Conservation (phyloP, 345 rosid species). For the Sonneratia alba region DNA sequence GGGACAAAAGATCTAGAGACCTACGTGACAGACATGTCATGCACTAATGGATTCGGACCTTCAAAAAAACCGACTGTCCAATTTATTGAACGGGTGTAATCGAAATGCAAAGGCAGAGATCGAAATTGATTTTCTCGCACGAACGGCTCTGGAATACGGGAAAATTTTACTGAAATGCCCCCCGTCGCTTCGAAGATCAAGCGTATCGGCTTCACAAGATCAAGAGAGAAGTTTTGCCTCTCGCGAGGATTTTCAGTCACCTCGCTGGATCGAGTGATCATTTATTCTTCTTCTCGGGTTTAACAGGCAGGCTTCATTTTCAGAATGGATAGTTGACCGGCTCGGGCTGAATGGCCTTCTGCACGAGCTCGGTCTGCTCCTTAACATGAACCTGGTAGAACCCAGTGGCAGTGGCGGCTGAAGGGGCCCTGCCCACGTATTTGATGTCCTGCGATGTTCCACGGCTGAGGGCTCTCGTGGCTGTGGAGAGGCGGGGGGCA, state of each 20-base stretch:
- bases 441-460: conserved; percentile 15
- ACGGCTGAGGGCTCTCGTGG: conserved; percentile 8
- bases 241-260: neutral
- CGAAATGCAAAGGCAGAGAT: no score
- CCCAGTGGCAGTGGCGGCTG: conserved; percentile 17
- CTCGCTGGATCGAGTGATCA: neutral
- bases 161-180: no score
- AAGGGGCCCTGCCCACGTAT: conserved; percentile 15
- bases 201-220: neutral
- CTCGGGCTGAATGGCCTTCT: conserved; percentile 14
- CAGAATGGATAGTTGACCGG: conserved; percentile 2
- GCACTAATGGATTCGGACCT: no score
- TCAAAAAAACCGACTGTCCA: no score
- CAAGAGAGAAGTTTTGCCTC: neutral
- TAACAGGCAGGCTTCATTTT: neutral
- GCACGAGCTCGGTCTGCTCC: conserved; percentile 14
- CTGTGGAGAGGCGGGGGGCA: conserved; percentile 4
- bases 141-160: no score
- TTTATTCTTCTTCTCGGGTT: neutral
- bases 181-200: no score
- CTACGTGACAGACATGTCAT: no score
- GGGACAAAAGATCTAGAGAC: no score
- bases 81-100: no score
- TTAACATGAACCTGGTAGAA: conserved; percentile 12
- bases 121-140: no score